Evolutionary conservation across 805 yeast genomes (phyloP), one percentile per base, ranked within the genome.

Genomic region (Ogataea saltuana): DNA sequence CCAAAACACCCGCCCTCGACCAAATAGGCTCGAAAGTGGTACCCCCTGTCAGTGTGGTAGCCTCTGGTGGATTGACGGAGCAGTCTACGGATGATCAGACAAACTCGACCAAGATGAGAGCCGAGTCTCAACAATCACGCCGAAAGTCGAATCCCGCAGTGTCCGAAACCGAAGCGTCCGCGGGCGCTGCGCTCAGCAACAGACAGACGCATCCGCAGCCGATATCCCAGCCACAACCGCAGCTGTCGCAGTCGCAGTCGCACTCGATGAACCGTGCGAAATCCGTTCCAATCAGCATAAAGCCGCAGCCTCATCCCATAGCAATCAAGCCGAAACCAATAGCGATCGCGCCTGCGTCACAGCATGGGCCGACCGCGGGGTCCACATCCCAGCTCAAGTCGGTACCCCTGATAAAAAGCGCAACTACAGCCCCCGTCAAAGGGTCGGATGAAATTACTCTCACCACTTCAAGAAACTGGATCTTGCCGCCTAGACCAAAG

Each of bases 401-500:
- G 5, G 34, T 33, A 5, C 42, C 30, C 20, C 33, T 43, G 41
- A 30, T 21, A 6, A 47, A 43, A 31, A 39, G 41, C 28, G 16
- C 41, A 11, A 51, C 60, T 17, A 48, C 53, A 15, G 30, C 42
- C 22, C 45, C 61, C 3, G 56, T 54, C 45, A 50, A 46, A 32
- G 59, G 55, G 7, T 58, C 55, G 4, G 59, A 51, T 28, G 64
- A 55, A 37, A 56, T 69, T n/a, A 65, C 65, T 26, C 69, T 61
- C 29, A 55, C 61, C 16, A 61, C 64, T 5, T 59, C 64, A 3
- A 65, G 63, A 36, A 62, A 65, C 49, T 77, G 83, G 81, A 76
- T 75, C 4, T 61, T 77, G 28, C 83, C 82, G 3, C 82, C 82
- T 3, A 61, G 83, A 35, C 81, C 82, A 4, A 74, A 53, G 39